These are phyloP conservation scores for Sporothrix mexicana DNA, from an alignment of 2,329 filamentous ascomycete genomes.

Conservation along the genomic window DNA sequence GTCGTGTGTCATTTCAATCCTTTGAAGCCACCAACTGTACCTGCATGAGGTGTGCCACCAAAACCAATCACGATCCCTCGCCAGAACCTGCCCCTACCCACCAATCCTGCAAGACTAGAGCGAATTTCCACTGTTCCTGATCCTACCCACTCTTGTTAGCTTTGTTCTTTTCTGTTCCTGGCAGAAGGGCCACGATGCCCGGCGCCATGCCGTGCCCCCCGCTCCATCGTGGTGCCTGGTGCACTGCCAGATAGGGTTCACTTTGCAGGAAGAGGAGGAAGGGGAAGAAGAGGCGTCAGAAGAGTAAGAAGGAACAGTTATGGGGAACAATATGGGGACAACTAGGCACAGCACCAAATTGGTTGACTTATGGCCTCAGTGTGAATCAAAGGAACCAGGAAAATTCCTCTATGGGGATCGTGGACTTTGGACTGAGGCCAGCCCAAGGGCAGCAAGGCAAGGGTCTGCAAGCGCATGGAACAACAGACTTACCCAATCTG, in stretches of 20 bases:
- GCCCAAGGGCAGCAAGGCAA: slow-evolving; percentile 15
- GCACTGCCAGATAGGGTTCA: slow-evolving; percentile 21
- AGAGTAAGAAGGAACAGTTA: neutral
- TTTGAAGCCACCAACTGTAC: neutral
- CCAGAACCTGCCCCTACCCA: neutral
- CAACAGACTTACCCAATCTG: slow-evolving; percentile 24
- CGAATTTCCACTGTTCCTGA: slow-evolving; percentile 28
- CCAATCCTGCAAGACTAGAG: slow-evolving; percentile 1
- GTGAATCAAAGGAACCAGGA: neutral
- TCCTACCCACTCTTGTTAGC: slow-evolving; percentile 16
- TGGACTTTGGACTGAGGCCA: slow-evolving; percentile 13
- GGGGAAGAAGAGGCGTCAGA: no score
- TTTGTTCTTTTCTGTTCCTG: slow-evolving; percentile 33
- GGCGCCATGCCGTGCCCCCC: neutral
- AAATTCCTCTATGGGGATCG: neutral
- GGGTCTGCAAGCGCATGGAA: slow-evolving; percentile 16
- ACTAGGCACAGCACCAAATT: neutral
- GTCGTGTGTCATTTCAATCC: slow-evolving; percentile 14
- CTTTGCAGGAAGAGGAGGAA: neutral
- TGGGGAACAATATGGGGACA: neutral
- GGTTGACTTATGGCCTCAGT: neutral
- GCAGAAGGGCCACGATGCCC: neutral
- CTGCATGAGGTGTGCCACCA: slow-evolving; percentile 23
- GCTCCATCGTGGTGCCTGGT: neutral
- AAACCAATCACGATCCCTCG: neutral